Evolutionary conservation across 805 yeast genomes (phyloP).

Genomic region (Wickerhamiella alocasiicola): DNA sequence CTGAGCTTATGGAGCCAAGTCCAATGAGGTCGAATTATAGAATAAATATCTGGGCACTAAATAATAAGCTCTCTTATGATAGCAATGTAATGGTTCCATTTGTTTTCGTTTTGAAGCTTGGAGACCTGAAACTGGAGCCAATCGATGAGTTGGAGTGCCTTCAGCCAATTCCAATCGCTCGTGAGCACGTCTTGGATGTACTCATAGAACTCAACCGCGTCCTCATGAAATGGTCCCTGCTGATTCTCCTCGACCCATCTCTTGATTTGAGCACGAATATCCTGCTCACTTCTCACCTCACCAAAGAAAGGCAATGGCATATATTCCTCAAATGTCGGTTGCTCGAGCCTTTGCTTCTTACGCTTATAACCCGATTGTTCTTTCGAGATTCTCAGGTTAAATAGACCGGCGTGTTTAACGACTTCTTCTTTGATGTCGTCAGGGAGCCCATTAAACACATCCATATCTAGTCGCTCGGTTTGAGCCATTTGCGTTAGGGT

Average conservation of each 20-base stretch:
- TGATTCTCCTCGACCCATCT: slow-evolving; percentile 27
- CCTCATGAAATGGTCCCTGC: slow-evolving; percentile 32
- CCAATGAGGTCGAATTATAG: too few species aligned
- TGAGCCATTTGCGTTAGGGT: slow-evolving; percentile 19
- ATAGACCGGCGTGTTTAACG: slow-evolving; percentile 16
- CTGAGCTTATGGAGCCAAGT: too few species aligned
- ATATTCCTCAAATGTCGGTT: background rate
- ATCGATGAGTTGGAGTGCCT: slow-evolving; percentile 17
- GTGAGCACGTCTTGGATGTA: slow-evolving; percentile 26
- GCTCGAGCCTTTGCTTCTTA: background rate
- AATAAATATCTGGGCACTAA: background rate
- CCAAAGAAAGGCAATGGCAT: slow-evolving; percentile 1
- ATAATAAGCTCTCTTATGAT: background rate
- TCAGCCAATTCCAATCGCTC: slow-evolving; percentile 23
- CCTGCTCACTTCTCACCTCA: slow-evolving; percentile 22
- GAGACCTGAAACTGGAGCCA: slow-evolving; percentile 14
- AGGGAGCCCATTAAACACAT: slow-evolving; percentile 55
- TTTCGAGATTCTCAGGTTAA: slow-evolving; percentile 13
- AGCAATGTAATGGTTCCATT: background rate
- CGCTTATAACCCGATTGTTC: background rate
- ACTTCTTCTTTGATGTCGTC: slow-evolving; percentile 52
- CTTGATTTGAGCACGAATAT: slow-evolving; percentile 27
- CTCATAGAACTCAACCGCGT: slow-evolving; percentile 28
- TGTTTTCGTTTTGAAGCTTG: background rate
- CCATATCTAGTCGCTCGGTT: slow-evolving; percentile 40